Base-by-base conservation (phyloP, 345 rosid species). In the Lepidium sativum region DNA sequence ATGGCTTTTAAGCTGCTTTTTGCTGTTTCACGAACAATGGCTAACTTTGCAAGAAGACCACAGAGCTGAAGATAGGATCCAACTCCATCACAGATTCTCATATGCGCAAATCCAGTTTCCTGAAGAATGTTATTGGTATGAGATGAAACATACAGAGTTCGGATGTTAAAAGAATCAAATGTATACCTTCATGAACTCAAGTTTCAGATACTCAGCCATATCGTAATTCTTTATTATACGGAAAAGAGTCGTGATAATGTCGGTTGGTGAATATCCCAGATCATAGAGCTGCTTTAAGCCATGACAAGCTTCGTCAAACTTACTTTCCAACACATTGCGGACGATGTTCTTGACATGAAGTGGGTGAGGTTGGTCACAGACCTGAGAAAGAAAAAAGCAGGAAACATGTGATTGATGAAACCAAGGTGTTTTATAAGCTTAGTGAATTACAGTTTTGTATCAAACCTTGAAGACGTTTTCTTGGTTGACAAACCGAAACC, bases 341-440 rank as follows among this genome's bases (percentile, higher is more conserved):
- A 90, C 86, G 81, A 90, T 86, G 72, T 94, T 90, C 81, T 88
- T 94, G 69, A 88, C 91, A 48, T 90, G 97, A 78, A 90, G 73
- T 3, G 99, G 99, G 64, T 94, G 99, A 72, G 99, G 99, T 73
- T 94, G 97, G 70, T 94, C 96, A 59, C 99, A 90, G 12, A 94
- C 99, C 99, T 94, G 68, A 35, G 60, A 59, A 60, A 50, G 47
- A 14, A 29, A 23, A 4, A 38, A 54, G 25, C 56, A 13, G 29
- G 44, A 50, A 9, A 62, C 55, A 14, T 56, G 5, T 48, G 40
- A 21, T 17, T 20, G 42, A 17, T 33, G 63, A 38, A 63, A 35
- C 34, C 18, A 3, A 18, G 1, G 9, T 54, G 25, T 44, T 42
- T 61, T 8, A 71, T 56, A 15, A 55, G 65, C 14, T 14, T 56